A percentile compares a stretch with the other conserved stretches of the same genome.
Evolutionary conservation across 495 filamentous ascomycete species (phyloP).

Genomic region (Cercophora scortea): DNA sequence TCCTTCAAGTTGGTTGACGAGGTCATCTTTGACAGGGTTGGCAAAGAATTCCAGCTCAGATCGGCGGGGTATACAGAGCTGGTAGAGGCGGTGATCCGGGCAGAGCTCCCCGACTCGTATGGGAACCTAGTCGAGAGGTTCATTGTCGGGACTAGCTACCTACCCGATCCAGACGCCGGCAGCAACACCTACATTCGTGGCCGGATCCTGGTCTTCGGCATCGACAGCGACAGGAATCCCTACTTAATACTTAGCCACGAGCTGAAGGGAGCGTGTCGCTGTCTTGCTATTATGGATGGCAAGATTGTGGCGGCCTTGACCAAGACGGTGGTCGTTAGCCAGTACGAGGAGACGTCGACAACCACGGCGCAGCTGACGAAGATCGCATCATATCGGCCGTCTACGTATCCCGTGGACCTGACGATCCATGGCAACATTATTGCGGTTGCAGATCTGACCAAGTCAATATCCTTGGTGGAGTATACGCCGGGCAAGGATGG

Average conservation of each 20-base stretch:
- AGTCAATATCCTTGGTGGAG: conserved; percentile 72
- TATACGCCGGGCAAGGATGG: conserved; percentile 36
- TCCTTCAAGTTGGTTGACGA: conserved; percentile 48
- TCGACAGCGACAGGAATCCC: conserved; percentile 64
- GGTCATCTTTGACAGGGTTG: conserved; percentile 37
- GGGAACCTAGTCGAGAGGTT: conserved; percentile 69
- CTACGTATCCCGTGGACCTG: conserved; percentile 82
- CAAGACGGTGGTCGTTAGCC: conserved; percentile 71
- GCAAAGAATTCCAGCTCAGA: conserved; percentile 32
- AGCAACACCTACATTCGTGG: conserved; percentile 48
- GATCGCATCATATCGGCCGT: conserved; percentile 65
- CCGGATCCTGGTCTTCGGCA: conserved; percentile 75
- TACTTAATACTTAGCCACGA: conserved; percentile 55
- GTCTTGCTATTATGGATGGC: conserved; percentile 59
- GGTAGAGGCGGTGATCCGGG: conserved; percentile 75
- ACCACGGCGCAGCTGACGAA: conserved; percentile 51
- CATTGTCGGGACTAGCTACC: conserved; percentile 75
- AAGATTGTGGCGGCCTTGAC: conserved; percentile 78
- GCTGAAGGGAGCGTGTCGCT: conserved; percentile 71
- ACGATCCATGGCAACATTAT: conserved; percentile 62
- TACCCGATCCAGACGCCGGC: conserved; percentile 47
- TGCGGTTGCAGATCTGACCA: conserved; percentile 89
- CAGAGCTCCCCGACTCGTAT: conserved; percentile 57
- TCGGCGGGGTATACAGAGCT: conserved; percentile 60
- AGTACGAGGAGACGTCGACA: conserved; percentile 41